Conservation (phyloP, 306 rosid genomes). For the Trifolium subterraneum region DNA sequence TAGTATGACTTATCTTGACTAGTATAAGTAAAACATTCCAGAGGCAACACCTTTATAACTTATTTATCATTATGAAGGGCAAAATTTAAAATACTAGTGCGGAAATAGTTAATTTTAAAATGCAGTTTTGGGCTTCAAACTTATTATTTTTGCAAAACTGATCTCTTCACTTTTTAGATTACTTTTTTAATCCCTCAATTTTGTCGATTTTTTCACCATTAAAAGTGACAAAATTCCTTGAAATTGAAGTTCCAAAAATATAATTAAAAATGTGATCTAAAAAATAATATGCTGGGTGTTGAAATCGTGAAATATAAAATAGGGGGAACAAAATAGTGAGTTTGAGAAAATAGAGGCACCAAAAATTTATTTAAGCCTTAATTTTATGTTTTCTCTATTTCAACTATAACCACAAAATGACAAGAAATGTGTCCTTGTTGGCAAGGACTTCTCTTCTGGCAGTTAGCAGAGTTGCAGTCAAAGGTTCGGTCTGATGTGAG, state of each 20-base stretch:
- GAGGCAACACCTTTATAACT: constrained; percentile 24
- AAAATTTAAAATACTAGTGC: constrained; percentile 33
- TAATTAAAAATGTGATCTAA: background rate
- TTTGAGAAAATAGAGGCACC: background rate
- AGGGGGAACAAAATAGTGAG: constrained; percentile 1
- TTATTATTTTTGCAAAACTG: background rate
- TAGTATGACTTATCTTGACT: constrained; percentile 25
- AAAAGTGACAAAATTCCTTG: background rate
- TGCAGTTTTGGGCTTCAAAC: background rate
- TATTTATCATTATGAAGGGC: constrained; percentile 26
- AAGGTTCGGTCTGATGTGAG: constrained; percentile 85
- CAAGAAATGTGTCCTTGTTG: constrained; percentile 64
- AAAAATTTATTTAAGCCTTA: background rate
- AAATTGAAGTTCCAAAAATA: background rate
- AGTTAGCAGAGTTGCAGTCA: constrained; percentile 87
- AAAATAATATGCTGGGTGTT: background rate
- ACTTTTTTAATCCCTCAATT: background rate
- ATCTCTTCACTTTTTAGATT: background rate
- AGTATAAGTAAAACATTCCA: constrained; percentile 23
- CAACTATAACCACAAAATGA: constrained; percentile 57
- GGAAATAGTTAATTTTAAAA: constrained; percentile 32
- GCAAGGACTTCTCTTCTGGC: constrained; percentile 68
- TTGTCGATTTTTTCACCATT: background rate
- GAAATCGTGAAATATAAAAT: constrained; percentile 4
- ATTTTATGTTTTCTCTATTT: constrained; percentile 18